Evolutionary conservation across 192 early-diverging fungal genomes (phyloP), one percentile per base, ranked within the genome.

Genomic region (Borealophlyctis nickersoniae): DNA sequence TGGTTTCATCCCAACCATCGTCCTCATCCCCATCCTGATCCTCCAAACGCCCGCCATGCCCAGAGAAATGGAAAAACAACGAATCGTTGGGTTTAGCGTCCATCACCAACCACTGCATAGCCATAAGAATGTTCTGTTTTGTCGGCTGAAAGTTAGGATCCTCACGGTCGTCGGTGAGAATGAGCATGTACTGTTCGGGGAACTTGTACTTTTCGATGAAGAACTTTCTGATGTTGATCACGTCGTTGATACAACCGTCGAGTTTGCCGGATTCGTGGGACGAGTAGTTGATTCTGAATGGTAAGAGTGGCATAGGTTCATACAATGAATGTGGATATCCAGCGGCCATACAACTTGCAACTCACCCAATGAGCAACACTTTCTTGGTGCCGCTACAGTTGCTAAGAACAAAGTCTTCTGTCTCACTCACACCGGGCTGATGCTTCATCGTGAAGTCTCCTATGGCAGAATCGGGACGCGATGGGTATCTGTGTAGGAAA

Each of bases 291-390:
- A 52, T 19, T n/a, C 22, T 7, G 60, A 68, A 34, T 9, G 5
- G 32, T 1, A n/a, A 11, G 0, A 70, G 0, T 1, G 28, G 65
- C 1, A 0, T 56, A 56, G 11, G 31, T n/a, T 49, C 19, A 49
- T n/a, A 49, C 5, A 1, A 14, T 14, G 34, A 14, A 71, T n/a
- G n/a, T 1, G 19, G 22, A 16, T 0, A 24, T 19, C 0, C 5
- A 67, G 23, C 11, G 2, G 19, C n/a, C 16, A 0, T 31, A 14
- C 62, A 66, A 75, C 76, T 50, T 32, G 51, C 16, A 81, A 83
- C 66, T 83, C 73, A 56, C 24, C 95, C 95, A 61, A 98, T 88
- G 36, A 98, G 80, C 24, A 98, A 74, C 7, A 92, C 94, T 39
- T 73, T 73, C 34, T 70, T 73, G 48, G 56, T 59, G 14, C 75